Conservation (phyloP, 805 yeast species). For the Wickerhamiella allomyrinae region DNA sequence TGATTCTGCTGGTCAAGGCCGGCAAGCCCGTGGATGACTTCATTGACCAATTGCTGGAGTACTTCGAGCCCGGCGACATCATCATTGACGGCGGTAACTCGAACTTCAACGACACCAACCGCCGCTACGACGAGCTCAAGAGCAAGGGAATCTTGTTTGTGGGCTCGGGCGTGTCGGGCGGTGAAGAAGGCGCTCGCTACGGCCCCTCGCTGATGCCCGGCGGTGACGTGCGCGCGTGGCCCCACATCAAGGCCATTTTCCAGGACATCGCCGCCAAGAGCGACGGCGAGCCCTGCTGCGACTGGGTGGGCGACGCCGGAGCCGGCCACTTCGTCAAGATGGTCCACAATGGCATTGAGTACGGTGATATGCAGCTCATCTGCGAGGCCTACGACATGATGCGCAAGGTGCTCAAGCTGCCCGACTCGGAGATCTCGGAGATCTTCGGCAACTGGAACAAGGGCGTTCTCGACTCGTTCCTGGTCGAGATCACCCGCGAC, state of each 20-base stretch:
- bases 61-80: conserved; percentile 91
- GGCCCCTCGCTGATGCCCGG: conserved; percentile 99
- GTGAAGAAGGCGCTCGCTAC: conserved; percentile 99
- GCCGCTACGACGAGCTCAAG: conserved; percentile 84
- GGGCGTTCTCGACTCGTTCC: conserved; percentile 95
- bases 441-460: conserved; percentile 89
- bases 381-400: conserved; percentile 94
- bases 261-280: conserved; percentile 92
- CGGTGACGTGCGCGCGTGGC: conserved; percentile 98
- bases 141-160: conserved; percentile 80
- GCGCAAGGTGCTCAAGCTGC: conserved; percentile 85
- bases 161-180: conserved; percentile 99
- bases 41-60: conserved; percentile 76
- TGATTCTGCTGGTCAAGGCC: conserved; percentile 88
- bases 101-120: conserved; percentile 96
- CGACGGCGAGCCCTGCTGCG: conserved; percentile 99
- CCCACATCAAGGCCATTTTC: conserved; percentile 91
- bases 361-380: conserved; percentile 99
- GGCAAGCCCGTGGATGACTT: conserved; percentile 89
- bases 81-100: conserved; percentile 99
- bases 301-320: conserved; percentile 99
- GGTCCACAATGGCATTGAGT: conserved; percentile 99
- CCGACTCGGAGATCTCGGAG: conserved; percentile 83
- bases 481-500: conserved; percentile 92
- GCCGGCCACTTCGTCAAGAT: conserved; percentile 98